Percentiles rank a stretch among this genome's conserved stretches.
Conservation (phyloP, 2,329 filamentous ascomycete genomes). For the Aspergillus novoparasiticus region DNA sequence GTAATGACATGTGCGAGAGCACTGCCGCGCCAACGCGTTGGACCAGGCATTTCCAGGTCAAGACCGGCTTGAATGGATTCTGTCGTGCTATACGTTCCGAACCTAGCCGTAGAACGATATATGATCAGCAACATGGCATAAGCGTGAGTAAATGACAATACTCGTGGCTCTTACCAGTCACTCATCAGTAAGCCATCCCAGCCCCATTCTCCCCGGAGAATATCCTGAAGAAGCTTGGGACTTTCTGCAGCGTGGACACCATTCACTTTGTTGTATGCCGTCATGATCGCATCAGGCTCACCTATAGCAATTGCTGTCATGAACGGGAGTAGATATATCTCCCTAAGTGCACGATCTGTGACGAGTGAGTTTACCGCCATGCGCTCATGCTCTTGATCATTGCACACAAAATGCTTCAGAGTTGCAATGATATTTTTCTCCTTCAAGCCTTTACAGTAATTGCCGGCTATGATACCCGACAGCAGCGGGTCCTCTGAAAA, state of each 20-base stretch:
- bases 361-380: constrained; percentile 45
- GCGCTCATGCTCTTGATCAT: constrained; percentile 49
- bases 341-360: constrained; percentile 58
- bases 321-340: constrained; percentile 67
- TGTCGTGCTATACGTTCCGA: constrained; percentile 44
- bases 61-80: constrained; percentile 45
- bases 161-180: constrained; percentile 40
- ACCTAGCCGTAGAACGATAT: constrained; percentile 25
- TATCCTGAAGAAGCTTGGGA: constrained; percentile 39
- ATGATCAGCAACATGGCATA: background rate
- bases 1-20: constrained; percentile 43
- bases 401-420: constrained; percentile 65
- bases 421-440: constrained; percentile 76
- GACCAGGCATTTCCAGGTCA: constrained; percentile 49
- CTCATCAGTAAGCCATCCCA: constrained; percentile 50
- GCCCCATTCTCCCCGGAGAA: constrained; percentile 48
- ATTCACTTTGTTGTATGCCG: constrained; percentile 60
- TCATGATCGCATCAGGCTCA: constrained; percentile 61
- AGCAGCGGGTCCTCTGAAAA: constrained; percentile 81
- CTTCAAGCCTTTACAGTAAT: constrained; percentile 73
- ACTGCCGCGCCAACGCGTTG: constrained; percentile 39
- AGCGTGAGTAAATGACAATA: no score
- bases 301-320: constrained; percentile 61
- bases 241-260: constrained; percentile 49
- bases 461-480: constrained; percentile 70